A percentile compares a stretch with the other conserved stretches of the same genome.
phyloP scores from a whole-genome alignment of 257 asterid genomes.

The Penstemon eatonii region DNA sequence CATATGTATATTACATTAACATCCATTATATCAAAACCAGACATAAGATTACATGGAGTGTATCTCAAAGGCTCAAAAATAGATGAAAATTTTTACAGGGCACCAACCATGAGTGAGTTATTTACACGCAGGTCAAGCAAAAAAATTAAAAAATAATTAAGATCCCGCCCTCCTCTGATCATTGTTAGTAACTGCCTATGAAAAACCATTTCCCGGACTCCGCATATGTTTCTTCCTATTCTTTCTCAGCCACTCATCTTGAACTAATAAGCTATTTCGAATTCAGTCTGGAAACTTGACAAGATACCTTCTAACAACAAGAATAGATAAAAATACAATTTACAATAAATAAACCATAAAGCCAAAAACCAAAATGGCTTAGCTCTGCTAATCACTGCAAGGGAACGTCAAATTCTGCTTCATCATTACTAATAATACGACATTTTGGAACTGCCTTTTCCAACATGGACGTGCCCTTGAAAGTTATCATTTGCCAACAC shows the following conservation, averaged over 20 bases:
- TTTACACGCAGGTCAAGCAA: constrained; percentile 12
- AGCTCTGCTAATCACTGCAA: constrained; percentile 28
- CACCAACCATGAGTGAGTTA: constrained; percentile 25
- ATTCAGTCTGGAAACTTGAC: constrained; percentile 15
- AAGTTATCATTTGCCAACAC: constrained; percentile 92
- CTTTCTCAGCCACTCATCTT: constrained; percentile 25
- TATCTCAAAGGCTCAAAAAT: neutral
- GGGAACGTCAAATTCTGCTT: constrained; percentile 39
- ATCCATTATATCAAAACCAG: constrained; percentile 17
- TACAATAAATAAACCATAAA: constrained; percentile 33
- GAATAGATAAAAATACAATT: constrained; percentile 17
- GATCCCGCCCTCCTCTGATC: too few species aligned
- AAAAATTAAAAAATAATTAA: too few species aligned
- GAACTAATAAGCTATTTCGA: constrained; percentile 24
- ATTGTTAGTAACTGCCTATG: too few species aligned
- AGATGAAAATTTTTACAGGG: neutral
- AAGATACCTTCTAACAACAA: neutral
- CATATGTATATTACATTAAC: constrained; percentile 14
- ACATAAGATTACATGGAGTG: constrained; percentile 12
- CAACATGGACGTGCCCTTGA: constrained; percentile 84
- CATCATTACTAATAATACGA: constrained; percentile 52
- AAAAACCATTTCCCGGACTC: too few species aligned
- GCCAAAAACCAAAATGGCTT: constrained; percentile 31
- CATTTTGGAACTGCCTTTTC: constrained; percentile 73
- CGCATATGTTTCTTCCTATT: constrained; percentile 13